A percentile compares a stretch with the other conserved stretches of the same genome.
phyloP scores from a whole-genome alignment of 805 yeast genomes.

The Candida pseudoglaebosa region DNA sequence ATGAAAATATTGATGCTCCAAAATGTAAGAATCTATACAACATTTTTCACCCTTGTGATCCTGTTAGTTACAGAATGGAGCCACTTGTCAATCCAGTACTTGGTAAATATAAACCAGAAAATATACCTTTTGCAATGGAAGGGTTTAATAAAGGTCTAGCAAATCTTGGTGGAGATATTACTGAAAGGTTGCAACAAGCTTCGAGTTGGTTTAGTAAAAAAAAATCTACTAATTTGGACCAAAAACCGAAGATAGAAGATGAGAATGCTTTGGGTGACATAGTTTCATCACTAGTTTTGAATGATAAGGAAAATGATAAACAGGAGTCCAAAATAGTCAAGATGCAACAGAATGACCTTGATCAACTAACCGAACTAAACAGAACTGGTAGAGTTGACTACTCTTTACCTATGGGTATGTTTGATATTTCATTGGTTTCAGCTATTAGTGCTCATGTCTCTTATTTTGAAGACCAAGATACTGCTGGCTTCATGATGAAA shows the following conservation, averaged over 20 bases:
- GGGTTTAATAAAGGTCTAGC: slow-evolving; percentile 49
- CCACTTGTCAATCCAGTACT: slow-evolving; percentile 62
- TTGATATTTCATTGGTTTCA: slow-evolving; percentile 74
- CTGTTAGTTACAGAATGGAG: slow-evolving; percentile 85
- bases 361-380: slow-evolving; percentile 48
- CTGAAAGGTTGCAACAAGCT: slow-evolving; percentile 32
- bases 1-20: slow-evolving; percentile 33
- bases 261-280: slow-evolving; percentile 43
- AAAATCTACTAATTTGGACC: slow-evolving; percentile 8
- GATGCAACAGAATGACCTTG: slow-evolving; percentile 25
- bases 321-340: slow-evolving; percentile 21
- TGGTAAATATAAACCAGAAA: slow-evolving; percentile 49
- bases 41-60: slow-evolving; percentile 87
- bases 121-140: slow-evolving; percentile 51
- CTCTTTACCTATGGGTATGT: slow-evolving; percentile 67
- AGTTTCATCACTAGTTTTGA: slow-evolving; percentile 22
- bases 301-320: slow-evolving; percentile 15
- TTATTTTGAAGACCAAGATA: slow-evolving; percentile 82
- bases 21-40: slow-evolving; percentile 69
- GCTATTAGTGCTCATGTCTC: slow-evolving; percentile 86
- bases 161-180: slow-evolving; percentile 33
- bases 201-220: slow-evolving; percentile 30
- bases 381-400: slow-evolving; percentile 79
- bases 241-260: slow-evolving; percentile 13
- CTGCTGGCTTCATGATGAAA: slow-evolving; percentile 71